Conservation (phyloP, 2,329 filamentous ascomycete genomes). For the Nannizziopsis arthrosporioides region DNA sequence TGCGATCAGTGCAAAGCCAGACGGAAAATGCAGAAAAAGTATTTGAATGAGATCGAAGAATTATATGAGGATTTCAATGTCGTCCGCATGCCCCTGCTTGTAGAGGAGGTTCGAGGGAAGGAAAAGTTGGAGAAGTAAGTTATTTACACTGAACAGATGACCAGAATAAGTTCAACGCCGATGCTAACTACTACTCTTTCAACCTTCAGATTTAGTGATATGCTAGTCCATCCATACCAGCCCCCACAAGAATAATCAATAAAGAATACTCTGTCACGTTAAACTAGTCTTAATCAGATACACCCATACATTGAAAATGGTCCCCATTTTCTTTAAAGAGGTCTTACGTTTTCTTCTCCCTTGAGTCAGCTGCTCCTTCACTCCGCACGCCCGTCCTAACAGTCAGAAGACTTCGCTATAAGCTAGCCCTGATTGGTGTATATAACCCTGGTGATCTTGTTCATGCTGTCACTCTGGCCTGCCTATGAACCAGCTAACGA, state of each 20-base stretch:
- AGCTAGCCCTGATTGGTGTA: neutral
- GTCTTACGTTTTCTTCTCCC: neutral
- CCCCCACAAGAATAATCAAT: slow-evolving; percentile 29
- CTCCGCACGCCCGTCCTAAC: too few species aligned
- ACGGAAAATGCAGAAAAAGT: slow-evolving; percentile 98
- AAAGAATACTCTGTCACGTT: neutral
- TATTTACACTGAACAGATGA: neutral
- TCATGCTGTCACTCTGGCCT: too few species aligned
- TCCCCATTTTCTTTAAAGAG: neutral
- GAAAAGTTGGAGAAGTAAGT: slow-evolving; percentile 72
- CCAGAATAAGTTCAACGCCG: too few species aligned
- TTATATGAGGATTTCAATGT: slow-evolving; percentile 98
- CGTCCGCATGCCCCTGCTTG: slow-evolving; percentile 90
- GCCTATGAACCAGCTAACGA: neutral
- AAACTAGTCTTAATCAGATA: slow-evolving; percentile 4
- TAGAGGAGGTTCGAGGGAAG: slow-evolving; percentile 92
- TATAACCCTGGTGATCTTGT: too few species aligned
- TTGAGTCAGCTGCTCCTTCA: neutral
- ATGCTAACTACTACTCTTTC: slow-evolving; percentile 2
- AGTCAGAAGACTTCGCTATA: neutral
- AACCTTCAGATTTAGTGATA: slow-evolving; percentile 36
- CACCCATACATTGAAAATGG: neutral
- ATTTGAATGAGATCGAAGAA: slow-evolving; percentile 96
- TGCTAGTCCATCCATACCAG: slow-evolving; percentile 40
- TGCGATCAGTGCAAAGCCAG: slow-evolving; percentile 94